phyloP scores from a whole-genome alignment of 495 filamentous ascomycete species.

The Pyronema omphalodes region DNA sequence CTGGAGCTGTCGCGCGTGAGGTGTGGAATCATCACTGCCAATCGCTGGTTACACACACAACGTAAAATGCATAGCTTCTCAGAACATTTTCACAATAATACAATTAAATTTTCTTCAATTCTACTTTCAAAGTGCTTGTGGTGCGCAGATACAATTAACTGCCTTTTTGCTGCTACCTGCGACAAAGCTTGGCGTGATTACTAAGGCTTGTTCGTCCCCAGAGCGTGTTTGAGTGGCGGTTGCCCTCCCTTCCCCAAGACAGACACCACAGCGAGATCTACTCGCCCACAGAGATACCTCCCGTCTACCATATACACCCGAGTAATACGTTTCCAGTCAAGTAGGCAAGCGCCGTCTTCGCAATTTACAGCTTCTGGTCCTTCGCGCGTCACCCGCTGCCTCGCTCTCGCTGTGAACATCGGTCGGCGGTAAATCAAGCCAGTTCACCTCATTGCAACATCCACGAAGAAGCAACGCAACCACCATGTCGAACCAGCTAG shows the following conservation, averaged over 20 bases:
- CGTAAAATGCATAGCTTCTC: neutral
- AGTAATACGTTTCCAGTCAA: neutral
- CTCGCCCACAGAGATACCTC: conserved; percentile 2
- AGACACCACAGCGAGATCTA: neutral
- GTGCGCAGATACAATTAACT: neutral
- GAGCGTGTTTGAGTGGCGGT: conserved; percentile 1
- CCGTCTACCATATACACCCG: neutral
- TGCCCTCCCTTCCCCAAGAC: conserved; percentile 4
- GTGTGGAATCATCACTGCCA: neutral
- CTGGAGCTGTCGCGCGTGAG: neutral
- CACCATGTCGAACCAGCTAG: conserved; percentile 43
- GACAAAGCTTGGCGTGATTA: neutral
- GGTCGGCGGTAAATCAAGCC: neutral
- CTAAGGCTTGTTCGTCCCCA: neutral
- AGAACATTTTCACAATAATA: neutral
- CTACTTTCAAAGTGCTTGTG: neutral
- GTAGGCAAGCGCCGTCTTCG: neutral
- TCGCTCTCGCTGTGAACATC: conserved; percentile 3
- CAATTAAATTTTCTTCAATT: neutral
- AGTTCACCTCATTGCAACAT: neutral
- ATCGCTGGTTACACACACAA: neutral
- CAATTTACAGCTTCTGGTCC: neutral
- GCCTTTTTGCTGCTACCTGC: neutral
- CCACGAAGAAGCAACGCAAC: conserved; percentile 2
- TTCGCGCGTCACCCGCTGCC: neutral